These are phyloP conservation scores for Avicennia marina DNA, from an alignment of 257 asterid genomes.

Conservation along the genomic window DNA sequence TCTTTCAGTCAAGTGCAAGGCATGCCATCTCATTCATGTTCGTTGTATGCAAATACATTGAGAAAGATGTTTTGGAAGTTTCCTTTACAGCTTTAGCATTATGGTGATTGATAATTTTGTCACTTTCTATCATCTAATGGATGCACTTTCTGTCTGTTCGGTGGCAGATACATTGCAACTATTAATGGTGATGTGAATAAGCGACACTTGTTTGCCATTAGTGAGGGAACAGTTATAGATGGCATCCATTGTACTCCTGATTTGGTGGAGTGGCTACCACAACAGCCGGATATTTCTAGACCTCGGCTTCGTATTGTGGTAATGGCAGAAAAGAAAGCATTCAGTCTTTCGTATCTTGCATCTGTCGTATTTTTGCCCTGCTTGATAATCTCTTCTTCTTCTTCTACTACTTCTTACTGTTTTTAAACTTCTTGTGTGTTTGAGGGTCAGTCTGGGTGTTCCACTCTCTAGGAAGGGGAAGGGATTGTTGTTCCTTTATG, in stretches of 20 bases:
- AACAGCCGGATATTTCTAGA: slow-evolving; percentile 69
- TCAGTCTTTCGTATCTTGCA: background rate
- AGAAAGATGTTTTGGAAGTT: background rate
- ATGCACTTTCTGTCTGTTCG: slow-evolving; percentile 18
- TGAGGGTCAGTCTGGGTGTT: too few relatives aligned
- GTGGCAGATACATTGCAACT: slow-evolving; percentile 84
- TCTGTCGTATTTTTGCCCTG: too few relatives aligned
- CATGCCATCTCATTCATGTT: too few relatives aligned
- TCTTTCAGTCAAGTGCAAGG: too few relatives aligned
- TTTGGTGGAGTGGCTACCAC: slow-evolving; percentile 77
- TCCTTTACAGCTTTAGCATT: background rate
- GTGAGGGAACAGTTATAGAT: slow-evolving; percentile 83
- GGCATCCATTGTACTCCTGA: slow-evolving; percentile 88
- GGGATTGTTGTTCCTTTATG: too few relatives aligned
- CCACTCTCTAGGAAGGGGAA: too few relatives aligned
- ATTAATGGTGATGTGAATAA: slow-evolving; percentile 60
- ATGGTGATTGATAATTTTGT: background rate
- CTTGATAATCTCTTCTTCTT: too few relatives aligned
- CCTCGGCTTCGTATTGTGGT: slow-evolving; percentile 94
- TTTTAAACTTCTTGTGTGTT: too few relatives aligned
- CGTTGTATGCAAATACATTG: too few relatives aligned
- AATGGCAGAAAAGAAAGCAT: background rate
- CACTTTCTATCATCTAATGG: slow-evolving; percentile 6
- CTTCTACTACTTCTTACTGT: too few relatives aligned
- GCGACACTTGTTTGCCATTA: slow-evolving; percentile 63